A percentile compares a stretch with the other conserved stretches of the same genome.
Conservation (phyloP, 2,329 filamentous ascomycete genomes). For the Didymella sp. region DNA sequence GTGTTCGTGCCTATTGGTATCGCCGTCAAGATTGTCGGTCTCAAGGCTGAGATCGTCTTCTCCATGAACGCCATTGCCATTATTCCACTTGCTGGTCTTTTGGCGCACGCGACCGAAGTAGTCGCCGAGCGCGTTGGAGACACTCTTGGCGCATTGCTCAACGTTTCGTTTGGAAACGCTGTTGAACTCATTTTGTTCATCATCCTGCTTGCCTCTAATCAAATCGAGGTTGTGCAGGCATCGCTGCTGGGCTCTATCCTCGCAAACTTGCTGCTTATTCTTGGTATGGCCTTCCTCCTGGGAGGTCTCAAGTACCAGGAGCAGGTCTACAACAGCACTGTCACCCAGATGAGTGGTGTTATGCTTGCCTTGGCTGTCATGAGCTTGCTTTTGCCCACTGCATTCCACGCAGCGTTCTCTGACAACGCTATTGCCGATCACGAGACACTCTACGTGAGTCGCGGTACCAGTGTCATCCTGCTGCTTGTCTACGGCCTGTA, state of each 20-base stretch:
- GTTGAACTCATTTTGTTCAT: conserved; percentile 61
- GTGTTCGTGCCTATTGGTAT: conserved; percentile 83
- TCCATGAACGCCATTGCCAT: conserved; percentile 61
- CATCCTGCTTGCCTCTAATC: conserved; percentile 61
- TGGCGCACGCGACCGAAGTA: conserved; percentile 58
- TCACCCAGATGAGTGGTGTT: conserved; percentile 96
- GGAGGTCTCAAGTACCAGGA: conserved; percentile 87
- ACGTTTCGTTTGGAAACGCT: conserved; percentile 61
- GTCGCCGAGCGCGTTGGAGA: conserved; percentile 58
- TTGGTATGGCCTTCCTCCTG: conserved; percentile 90
- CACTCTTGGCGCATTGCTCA: conserved; percentile 58
- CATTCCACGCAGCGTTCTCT: conserved; percentile 87
- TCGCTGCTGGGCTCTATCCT: conserved; percentile 89
- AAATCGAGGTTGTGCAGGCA: conserved; percentile 91
- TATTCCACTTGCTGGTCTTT: conserved; percentile 58
- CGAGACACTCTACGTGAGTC: conserved; percentile 82
- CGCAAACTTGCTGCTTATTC: conserved; percentile 83
- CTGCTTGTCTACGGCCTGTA: conserved; percentile 84
- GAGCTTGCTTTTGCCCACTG: conserved; percentile 87
- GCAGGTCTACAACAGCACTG: conserved; percentile 94
- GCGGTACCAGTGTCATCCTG: conserved; percentile 85
- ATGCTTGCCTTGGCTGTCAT: conserved; percentile 88
- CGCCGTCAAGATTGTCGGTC: conserved; percentile 58
- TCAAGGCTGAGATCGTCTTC: conserved; percentile 56
- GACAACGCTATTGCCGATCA: conserved; percentile 67